Evolutionary conservation across 495 filamentous ascomycete species (phyloP).

Genomic region (Neurospora africana): DNA sequence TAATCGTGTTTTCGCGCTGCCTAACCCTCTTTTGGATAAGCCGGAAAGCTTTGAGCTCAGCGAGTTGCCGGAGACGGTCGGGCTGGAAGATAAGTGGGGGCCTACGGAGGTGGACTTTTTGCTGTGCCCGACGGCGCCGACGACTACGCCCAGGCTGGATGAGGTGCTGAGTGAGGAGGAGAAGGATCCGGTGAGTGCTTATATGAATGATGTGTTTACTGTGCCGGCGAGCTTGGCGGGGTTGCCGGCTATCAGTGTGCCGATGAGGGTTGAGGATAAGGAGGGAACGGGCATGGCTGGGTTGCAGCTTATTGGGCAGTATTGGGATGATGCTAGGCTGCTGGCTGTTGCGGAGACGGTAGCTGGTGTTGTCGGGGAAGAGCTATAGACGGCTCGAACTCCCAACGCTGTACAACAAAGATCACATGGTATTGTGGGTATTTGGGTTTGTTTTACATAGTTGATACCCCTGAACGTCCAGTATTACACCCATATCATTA

Average conservation of each 20-base stretch:
- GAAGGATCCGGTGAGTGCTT: conserved; percentile 36
- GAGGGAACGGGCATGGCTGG: conserved; percentile 41
- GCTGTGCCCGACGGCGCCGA: conserved; percentile 79
- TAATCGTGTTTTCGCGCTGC: conserved; percentile 57
- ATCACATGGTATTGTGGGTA: not conserved
- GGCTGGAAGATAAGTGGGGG: conserved; percentile 33
- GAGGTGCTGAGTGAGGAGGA: conserved; percentile 31
- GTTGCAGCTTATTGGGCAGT: conserved; percentile 86
- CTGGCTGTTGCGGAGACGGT: conserved; percentile 44
- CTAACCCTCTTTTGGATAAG: conserved; percentile 47
- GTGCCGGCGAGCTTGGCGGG: conserved; percentile 91
- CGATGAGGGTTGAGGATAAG: conserved; percentile 38
- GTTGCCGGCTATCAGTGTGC: conserved; percentile 78
- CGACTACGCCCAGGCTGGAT: conserved; percentile 55
- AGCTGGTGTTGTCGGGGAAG: conserved; percentile 5
- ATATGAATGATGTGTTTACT: conserved; percentile 90
- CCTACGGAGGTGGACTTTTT: conserved; percentile 66
- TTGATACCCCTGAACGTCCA: not conserved
- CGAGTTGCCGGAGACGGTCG: conserved; percentile 30
- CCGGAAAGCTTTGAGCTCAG: conserved; percentile 34
- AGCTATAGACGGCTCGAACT: not conserved
- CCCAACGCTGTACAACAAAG: not conserved
- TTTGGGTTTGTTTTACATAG: not conserved
- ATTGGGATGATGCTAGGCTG: conserved; percentile 67
- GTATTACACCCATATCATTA: not conserved